A percentile compares a stretch with the other conserved stretches of the same genome.
phyloP scores from a whole-genome alignment of 2,329 filamentous ascomycete genomes.

The Microsporum ferrugineum region DNA sequence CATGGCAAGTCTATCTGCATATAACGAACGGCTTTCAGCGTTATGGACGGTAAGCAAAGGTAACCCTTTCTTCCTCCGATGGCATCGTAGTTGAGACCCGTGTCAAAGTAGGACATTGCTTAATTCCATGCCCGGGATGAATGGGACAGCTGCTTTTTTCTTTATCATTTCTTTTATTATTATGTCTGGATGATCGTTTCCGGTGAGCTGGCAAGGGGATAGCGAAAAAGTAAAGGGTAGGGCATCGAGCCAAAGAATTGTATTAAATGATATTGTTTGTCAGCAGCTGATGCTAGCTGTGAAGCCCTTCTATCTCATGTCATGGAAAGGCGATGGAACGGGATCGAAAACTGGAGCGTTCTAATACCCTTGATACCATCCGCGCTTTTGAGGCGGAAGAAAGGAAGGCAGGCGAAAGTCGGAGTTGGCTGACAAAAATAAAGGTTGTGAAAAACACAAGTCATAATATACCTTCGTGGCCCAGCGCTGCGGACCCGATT shows the following conservation, averaged over 20 bases:
- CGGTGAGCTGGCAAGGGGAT: background rate
- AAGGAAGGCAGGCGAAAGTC: background rate
- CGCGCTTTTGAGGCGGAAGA: background rate
- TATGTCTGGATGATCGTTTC: background rate
- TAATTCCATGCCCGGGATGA: background rate
- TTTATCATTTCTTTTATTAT: background rate
- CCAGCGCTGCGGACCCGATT: background rate
- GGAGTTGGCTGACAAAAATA: background rate
- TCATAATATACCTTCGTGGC: conserved; percentile 2
- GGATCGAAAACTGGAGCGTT: background rate
- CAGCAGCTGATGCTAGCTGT: background rate
- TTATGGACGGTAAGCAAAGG: too few relatives aligned
- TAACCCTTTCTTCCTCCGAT: too few relatives aligned
- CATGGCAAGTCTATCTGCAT: background rate
- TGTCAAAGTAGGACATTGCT: background rate
- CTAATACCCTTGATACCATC: background rate
- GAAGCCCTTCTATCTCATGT: background rate
- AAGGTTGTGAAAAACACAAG: background rate
- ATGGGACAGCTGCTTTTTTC: background rate
- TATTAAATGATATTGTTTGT: background rate
- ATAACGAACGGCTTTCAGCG: background rate
- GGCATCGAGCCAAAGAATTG: background rate
- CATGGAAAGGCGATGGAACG: background rate
- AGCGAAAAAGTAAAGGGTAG: background rate
- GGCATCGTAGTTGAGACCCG: too few relatives aligned